Evolutionary conservation across 257 asterid genomes (phyloP).

Genomic region (Primulina huaijiensis): DNA sequence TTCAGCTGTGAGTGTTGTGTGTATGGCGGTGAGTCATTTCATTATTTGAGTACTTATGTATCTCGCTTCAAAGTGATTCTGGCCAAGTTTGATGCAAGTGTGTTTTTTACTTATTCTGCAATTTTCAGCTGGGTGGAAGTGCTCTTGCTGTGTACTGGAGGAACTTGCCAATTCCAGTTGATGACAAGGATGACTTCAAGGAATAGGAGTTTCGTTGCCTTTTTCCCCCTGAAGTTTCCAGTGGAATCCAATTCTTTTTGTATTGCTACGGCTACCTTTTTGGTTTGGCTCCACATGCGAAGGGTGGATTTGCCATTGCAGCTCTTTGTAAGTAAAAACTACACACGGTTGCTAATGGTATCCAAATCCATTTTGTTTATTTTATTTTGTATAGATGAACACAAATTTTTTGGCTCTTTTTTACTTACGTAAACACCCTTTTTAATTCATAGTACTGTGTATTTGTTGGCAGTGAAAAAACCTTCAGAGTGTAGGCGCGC

Average conservation of each 20-base stretch:
- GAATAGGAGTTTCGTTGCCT: constrained; percentile 42
- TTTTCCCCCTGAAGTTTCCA: neutral
- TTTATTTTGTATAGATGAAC: no score
- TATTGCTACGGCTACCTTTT: neutral
- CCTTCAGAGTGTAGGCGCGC: no score
- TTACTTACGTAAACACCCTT: neutral
- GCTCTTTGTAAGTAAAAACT: neutral
- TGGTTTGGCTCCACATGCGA: neutral
- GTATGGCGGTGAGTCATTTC: constrained; percentile 81
- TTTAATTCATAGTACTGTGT: neutral
- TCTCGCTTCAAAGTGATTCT: constrained; percentile 7
- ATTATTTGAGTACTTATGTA: neutral
- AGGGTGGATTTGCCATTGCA: neutral
- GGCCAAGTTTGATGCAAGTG: neutral
- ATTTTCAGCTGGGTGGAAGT: constrained; percentile 87
- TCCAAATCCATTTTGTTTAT: no score
- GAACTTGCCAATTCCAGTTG: constrained; percentile 72
- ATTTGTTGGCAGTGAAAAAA: no score
- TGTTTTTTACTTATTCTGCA: neutral
- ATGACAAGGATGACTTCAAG: constrained; percentile 96
- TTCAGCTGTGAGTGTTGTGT: constrained; percentile 96
- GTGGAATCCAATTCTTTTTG: neutral
- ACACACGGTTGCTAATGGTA: neutral
- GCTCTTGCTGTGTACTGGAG: constrained; percentile 96
- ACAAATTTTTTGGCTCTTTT: neutral